Evolutionary conservation across 129 eudicot genomes (phyloP), one percentile per base, ranked within the genome.

Genomic region (Chrysanthemum seticuspe): DNA sequence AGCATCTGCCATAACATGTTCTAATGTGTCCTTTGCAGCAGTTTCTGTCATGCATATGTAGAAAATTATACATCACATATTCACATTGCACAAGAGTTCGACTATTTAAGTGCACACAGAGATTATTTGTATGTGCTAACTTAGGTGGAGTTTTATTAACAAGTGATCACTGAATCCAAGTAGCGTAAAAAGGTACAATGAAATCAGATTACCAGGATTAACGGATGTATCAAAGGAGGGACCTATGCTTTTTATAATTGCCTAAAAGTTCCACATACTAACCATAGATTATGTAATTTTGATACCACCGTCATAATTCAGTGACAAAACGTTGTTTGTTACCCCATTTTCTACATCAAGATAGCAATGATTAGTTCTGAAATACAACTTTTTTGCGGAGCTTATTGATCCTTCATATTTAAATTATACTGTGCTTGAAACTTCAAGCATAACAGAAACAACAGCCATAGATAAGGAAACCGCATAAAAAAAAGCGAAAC

Each of bases 11-110:
- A 92, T 89, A 57, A 89, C 98, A 51, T 66, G 84, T 78, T 92
- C 98, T 61, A 92, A 62, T 27, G 96, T 85, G 68, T 87, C 95
- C 76, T 89, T 92, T 68, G 98, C 98, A 75, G 96, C 92, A 80
- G 78, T 72, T 87, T 92, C 98, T 92, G 87, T 25, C 57, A 72
- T 71, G 27, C 19, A 55, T 18, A 54, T 65, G 67, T 25, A 8
- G 53, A 53, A 72, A 71, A 68, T 16, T 49, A 72, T 50, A 56
- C 71, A 63, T 61, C 55, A 40, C 2, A 40, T 40, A 40, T 40
- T 8, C 47, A 66, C 29, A 45, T 40, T 10, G 62, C 67, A 64
- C 40, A 36, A 50, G 4, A 19, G 21, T 62, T 10, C 14, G n/a
- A 74, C 62, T 40, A 61, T 34, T 40, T 15, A 8, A 71, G 36